Evolutionary conservation across 768 basidiomycete genomes (phyloP), one percentile per base, ranked within the genome.

Genomic region (Suillus decipiens): DNA sequence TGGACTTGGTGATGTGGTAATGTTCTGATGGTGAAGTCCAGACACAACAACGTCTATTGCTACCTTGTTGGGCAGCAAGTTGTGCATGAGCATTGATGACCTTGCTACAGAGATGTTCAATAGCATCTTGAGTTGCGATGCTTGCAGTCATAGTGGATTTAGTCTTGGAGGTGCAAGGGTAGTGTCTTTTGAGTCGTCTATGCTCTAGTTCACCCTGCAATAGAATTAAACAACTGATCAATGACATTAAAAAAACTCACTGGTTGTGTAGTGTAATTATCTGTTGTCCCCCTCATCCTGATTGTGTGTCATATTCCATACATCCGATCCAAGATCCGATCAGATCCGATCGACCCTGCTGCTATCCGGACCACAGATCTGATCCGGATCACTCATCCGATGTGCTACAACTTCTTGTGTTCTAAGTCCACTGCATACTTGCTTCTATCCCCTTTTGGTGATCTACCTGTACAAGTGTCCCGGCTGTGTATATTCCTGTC

Each of bases 191-290:
- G 28, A 78, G 66, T 0, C 58, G 66, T 0, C 72, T 62, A 56
- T 82, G 79, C 56, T 78, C 69, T 0, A 73, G 69, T 65, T 80
- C 79, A 19, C 77, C 74, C 78, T 80, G 43, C 33, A 47, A 47
- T 5, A 11, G 10, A 45, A 45, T 45, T n/a, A 43, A 5, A n/a
- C 11, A 12, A 11, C 3, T 28, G 28, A n/a, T 28, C 28, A 28
- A 37, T 12, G 10, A 12, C 12, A 37, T 37, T 11, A 12, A 37
- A 12, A 37, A 37, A 37, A 37, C 62, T 34, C 63, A 80, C 51
- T 3, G 36, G 42, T 43, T 76, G 72, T 2, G 77, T 80, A 1
- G 75, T 72, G 61, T 76, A 80, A 5, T 60, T 66, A 53, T 80
- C 78, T 3, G 74, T 75, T 7, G 76, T 75, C 0, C 80, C 77